A percentile compares a stretch with the other conserved stretches of the same genome.
Conservation (phyloP, 345 rosid genomes). For the Linum tenue region DNA sequence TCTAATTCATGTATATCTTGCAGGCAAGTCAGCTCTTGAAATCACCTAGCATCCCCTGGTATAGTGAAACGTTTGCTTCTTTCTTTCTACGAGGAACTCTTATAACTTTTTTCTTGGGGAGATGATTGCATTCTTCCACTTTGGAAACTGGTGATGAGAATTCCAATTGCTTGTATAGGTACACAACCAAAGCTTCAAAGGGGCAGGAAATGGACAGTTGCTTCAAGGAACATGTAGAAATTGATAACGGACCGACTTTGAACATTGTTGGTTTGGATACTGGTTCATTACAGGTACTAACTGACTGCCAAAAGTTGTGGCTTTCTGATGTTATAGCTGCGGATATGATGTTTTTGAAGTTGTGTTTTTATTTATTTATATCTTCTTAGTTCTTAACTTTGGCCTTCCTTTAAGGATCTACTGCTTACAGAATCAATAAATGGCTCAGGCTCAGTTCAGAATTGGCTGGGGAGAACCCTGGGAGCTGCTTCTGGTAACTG, state of each 20-base stretch:
- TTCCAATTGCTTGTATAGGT: constrained; percentile 36
- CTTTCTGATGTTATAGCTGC: background rate
- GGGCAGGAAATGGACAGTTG: constrained; percentile 11
- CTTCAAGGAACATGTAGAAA: constrained; percentile 31
- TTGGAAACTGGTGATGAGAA: constrained; percentile 14
- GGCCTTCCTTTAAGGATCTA: constrained; percentile 21
- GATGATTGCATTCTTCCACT: background rate
- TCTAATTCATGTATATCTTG: constrained; percentile 10
- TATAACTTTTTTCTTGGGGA: too few species aligned
- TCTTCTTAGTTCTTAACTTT: background rate
- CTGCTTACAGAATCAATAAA: constrained; percentile 24
- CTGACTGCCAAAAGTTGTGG: background rate
- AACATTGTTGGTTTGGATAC: constrained; percentile 40
- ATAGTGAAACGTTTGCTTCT: background rate
- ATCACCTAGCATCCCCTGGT: constrained; percentile 55
- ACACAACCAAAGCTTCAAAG: constrained; percentile 33
- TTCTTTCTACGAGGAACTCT: too few species aligned
- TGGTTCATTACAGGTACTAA: constrained; percentile 30
- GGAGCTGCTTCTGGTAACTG: constrained; percentile 40
- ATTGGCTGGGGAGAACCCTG: constrained; percentile 22
- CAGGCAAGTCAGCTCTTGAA: constrained; percentile 39
- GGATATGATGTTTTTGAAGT: too few species aligned
- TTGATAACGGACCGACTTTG: constrained; percentile 37
- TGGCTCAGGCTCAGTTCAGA: constrained; percentile 14
- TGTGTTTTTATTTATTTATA: too few species aligned